phyloP scores from a whole-genome alignment of 1,284 basidiomycete species.

The Somion occarium region DNA sequence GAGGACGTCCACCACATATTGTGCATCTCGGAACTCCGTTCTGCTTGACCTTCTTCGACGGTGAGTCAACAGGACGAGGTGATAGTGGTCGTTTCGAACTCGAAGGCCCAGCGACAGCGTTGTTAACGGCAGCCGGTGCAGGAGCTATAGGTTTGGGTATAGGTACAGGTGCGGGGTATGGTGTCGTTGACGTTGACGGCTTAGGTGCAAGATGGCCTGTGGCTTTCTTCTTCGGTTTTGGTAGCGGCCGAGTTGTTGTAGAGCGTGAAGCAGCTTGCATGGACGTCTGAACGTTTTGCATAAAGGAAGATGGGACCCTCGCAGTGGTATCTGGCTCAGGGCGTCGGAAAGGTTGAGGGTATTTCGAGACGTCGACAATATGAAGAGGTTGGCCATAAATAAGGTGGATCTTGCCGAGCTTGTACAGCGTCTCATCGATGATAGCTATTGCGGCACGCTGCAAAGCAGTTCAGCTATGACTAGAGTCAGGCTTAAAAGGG shows the following conservation, averaged over 20 bases:
- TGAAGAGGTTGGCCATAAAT: slow-evolving; percentile 60
- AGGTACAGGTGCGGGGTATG: neutral
- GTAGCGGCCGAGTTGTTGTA: neutral
- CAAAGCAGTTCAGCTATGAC: neutral
- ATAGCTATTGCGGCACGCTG: slow-evolving; percentile 58
- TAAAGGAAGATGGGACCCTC: neutral
- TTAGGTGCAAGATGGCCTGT: too few species aligned
- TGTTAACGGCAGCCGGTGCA: neutral
- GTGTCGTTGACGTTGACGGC: neutral
- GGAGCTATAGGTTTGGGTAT: neutral
- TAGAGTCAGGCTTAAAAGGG: slow-evolving; percentile 2
- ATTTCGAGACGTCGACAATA: slow-evolving; percentile 28
- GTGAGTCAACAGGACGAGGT: neutral
- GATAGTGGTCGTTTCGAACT: neutral
- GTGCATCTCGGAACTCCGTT: neutral
- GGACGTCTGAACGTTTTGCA: neutral
- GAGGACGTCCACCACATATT: neutral
- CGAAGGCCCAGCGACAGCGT: neutral
- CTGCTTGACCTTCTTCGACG: neutral
- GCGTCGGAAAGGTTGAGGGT: neutral
- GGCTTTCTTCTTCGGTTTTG: neutral
- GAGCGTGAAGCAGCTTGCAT: neutral
- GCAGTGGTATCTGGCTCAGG: neutral
- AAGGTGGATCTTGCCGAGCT: slow-evolving; percentile 48
- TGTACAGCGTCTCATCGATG: slow-evolving; percentile 57